Percentiles rank a stretch among this genome's conserved stretches.
These are phyloP conservation scores for Ramaria rubella DNA, from an alignment of 768 basidiomycete genomes.

Conservation along the genomic window DNA sequence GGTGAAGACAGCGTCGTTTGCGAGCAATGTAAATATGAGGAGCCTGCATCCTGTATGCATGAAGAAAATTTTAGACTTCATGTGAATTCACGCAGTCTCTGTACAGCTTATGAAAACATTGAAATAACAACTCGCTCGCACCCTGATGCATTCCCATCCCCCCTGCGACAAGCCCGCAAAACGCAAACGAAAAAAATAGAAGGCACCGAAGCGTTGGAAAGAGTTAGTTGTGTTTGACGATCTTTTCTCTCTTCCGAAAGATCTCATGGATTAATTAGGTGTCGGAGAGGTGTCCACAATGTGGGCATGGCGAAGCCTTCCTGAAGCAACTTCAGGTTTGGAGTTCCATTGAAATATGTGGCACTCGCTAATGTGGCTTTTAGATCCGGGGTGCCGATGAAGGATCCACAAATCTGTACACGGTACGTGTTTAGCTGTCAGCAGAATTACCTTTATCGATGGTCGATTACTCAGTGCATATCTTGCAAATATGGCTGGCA, in stretches of 20 bases:
- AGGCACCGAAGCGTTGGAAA: conserved; percentile 54
- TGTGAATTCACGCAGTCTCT: background rate
- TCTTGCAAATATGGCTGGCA: conserved; percentile 78
- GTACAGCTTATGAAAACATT: conserved; percentile 82
- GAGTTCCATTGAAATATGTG: background rate
- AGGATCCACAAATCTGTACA: conserved; percentile 91
- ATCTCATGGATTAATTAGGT: conserved; percentile 44
- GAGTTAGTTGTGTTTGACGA: conserved; percentile 31
- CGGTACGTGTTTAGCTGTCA: conserved; percentile 54
- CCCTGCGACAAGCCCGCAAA: conserved; percentile 78
- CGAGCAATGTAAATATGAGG: conserved; percentile 81
- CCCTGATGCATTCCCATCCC: conserved; percentile 91
- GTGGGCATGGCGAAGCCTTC: conserved; percentile 78
- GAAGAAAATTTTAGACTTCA: conserved; percentile 20
- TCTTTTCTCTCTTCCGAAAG: conserved; percentile 2
- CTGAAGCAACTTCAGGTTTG: conserved; percentile 83
- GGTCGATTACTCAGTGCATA: conserved; percentile 46
- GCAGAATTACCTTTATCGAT: background rate
- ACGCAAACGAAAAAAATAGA: conserved; percentile 81
- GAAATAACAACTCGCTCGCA: conserved; percentile 87
- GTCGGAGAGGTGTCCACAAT: conserved; percentile 83
- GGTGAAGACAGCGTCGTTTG: conserved; percentile 72
- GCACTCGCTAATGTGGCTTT: background rate
- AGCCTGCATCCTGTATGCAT: conserved; percentile 75
- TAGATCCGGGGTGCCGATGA: conserved; percentile 89